Base-by-base conservation (phyloP, 345 rosid species). In the Noccaea caerulescens region DNA sequence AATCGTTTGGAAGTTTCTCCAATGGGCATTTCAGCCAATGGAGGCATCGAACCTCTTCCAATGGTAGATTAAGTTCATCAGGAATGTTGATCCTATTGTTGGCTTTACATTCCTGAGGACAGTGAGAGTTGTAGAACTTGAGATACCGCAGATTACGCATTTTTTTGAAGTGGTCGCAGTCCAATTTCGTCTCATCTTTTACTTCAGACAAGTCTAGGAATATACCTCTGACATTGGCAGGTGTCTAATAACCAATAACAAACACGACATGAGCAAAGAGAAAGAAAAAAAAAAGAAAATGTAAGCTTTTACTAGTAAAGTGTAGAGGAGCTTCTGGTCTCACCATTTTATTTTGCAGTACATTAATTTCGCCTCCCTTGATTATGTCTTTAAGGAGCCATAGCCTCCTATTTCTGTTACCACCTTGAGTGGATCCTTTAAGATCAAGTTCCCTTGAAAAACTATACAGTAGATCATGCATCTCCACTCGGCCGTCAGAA, bases 391-490 rank as follows among this genome's bases (percentile, higher is more conserved):
- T 37, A 65, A 13, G 70, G 38, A 20, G 49, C 59, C 70, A 65
- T 7, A 65, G 13, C 59, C 49, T 47, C 38, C 49, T 43, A n/a
- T 20, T 13, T 65, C 10, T 10, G 6, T 14, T n/a, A 37, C 37
- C 59, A 23, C 4, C 33, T 1, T 7, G 56, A 11, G 9, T 50
- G 3, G 23, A 51, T 23, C 9, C 30, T 27, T 4, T 61, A 47
- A 18, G 55, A 3, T 23, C 81, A 46, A 58, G 27, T 46, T 59
- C 49, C 16, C 56, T 58, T 0, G 66, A 69, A 80, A 81, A 61
- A 0, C 14, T 76, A 57, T 67, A 70, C 10, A 77, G 49, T 32
- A 74, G 55, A 71, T 79, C 77, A 70, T 82, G 81, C 77, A 82
- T 74, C n/a, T 54, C 16, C 69, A 41, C 5, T n/a, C 33, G 37